phyloP scores from a whole-genome alignment of 768 basidiomycete species.

The Boletellus sp. region DNA sequence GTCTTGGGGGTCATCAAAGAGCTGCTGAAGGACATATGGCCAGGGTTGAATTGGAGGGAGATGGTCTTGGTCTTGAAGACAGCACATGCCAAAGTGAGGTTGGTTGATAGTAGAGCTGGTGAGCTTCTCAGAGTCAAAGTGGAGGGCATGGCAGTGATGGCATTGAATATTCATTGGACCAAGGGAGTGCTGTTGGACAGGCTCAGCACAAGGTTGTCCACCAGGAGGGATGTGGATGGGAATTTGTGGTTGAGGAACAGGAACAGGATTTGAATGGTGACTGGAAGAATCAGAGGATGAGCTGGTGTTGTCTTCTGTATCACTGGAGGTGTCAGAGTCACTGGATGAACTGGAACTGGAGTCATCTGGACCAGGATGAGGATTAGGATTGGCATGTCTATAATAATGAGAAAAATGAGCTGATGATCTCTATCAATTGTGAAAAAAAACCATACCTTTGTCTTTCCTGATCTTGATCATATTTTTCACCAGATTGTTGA shows the following conservation, averaged over 20 bases:
- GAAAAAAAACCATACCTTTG: background rate
- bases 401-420: no score
- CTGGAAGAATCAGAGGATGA: no score
- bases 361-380: no score
- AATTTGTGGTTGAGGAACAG: background rate
- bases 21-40: slow-evolving; percentile 10
- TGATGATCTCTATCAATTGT: background rate
- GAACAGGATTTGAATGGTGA: background rate
- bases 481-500: background rate
- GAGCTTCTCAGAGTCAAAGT: slow-evolving; percentile 16
- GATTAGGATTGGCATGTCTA: no score
- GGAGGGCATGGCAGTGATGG: slow-evolving; percentile 15
- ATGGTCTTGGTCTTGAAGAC: slow-evolving; percentile 24
- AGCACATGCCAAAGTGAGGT: slow-evolving; percentile 27
- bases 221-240: slow-evolving; percentile 9
- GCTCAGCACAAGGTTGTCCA: slow-evolving; percentile 12
- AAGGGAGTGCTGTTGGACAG: background rate
- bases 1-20: slow-evolving; percentile 16
- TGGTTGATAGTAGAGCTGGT: background rate
- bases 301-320: no score
- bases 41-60: slow-evolving; percentile 19
- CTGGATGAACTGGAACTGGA: no score
- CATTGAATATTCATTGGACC: slow-evolving; percentile 8
- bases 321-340: no score
- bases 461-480: background rate